Conservation (phyloP, 768 basidiomycete genomes). For the Rhodotorula sphaerocarpa region DNA sequence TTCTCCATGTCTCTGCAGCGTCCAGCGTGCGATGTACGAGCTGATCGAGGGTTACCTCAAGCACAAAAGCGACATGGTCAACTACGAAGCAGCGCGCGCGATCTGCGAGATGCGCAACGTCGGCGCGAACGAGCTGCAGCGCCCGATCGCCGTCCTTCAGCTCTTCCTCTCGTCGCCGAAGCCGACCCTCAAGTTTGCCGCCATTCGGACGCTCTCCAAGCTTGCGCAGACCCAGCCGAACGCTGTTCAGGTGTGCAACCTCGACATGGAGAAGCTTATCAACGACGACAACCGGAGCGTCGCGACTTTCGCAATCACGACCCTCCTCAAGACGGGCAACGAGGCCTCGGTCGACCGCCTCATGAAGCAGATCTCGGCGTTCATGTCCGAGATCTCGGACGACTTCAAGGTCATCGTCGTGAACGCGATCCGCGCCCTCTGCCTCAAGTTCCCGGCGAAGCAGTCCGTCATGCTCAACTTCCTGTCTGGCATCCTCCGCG, state of each 20-base stretch:
- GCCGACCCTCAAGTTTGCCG: slow-evolving; percentile 89
- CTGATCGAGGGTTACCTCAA: slow-evolving; percentile 87
- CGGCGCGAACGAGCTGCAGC: slow-evolving; percentile 63
- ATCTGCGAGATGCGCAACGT: slow-evolving; percentile 94
- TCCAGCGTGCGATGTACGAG: slow-evolving; percentile 86
- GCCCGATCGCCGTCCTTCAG: slow-evolving; percentile 85
- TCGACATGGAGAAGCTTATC: slow-evolving; percentile 93
- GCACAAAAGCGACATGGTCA: slow-evolving; percentile 99
- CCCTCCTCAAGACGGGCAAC: slow-evolving; percentile 97
- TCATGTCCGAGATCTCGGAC: slow-evolving; percentile 98
- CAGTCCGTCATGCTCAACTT: slow-evolving; percentile 95
- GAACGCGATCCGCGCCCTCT: slow-evolving; percentile 93
- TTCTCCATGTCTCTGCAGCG: slow-evolving; percentile 48
- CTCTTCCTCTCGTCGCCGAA: slow-evolving; percentile 94
- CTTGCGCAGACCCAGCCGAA: slow-evolving; percentile 78
- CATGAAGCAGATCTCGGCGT: slow-evolving; percentile 97
- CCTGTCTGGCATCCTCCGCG: slow-evolving; percentile 89
- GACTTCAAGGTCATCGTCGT: slow-evolving; percentile 99
- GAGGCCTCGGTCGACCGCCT: slow-evolving; percentile 97
- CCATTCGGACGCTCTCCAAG: slow-evolving; percentile 84
- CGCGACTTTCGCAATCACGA: slow-evolving; percentile 97
- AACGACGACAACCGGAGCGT: slow-evolving; percentile 91
- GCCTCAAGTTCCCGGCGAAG: slow-evolving; percentile 96
- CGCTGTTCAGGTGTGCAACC: slow-evolving; percentile 83
- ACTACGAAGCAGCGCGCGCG: slow-evolving; percentile 92